Evolutionary conservation across 73 alveolate species (phyloP), one percentile per base, ranked within the genome.

Genomic region (Tetrahymena malaccensis): DNA sequence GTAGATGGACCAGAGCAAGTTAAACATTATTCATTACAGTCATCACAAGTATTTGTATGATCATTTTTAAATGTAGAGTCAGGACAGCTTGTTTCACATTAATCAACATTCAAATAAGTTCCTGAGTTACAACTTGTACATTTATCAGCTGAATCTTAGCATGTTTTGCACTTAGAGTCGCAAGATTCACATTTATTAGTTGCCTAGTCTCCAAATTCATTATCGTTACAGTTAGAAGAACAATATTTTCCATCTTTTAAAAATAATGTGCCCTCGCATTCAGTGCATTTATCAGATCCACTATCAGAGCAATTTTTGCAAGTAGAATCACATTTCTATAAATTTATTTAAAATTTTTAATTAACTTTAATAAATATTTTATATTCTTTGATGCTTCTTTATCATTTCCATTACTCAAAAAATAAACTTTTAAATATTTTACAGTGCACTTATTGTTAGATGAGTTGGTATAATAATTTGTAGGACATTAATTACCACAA

Each of bases 1-100:
- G 21, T 58, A 21, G 96, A 83, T 22, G 96, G 96, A 11, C 96
- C 96, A 94, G 85, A 12, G 93, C 96, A 94, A 33, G 96, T 94
- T 33, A 27, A 70, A 22, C 96, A 94, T 37, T n/a, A 31, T 16
- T 27, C 19, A 35, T 94, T 40, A 31, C 96, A 94, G 35, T n/a
- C 33, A 17, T 93, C 44, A 35, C 96, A 94, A 33, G 22, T 55
- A 94, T 70, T 38, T 22, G 35, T 10, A 16, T 35, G 19, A 70
- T 55, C 35, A 70, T 94, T 83, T 83, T 70, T 56, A 55, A 94
- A 70, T 35, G 96, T 93, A 15, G 94, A 55, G 40, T 94, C 96
- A 7, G 93, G 35, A 70, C 96, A 94, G 10, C 56, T 94, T 12
- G 16, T 22, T 33, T 55, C 93, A 4, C 38, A 84, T 12, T 70